These are phyloP conservation scores for Aspergillus sp. DNA, from an alignment of 2,329 filamentous ascomycete genomes.

Conservation along the genomic window DNA sequence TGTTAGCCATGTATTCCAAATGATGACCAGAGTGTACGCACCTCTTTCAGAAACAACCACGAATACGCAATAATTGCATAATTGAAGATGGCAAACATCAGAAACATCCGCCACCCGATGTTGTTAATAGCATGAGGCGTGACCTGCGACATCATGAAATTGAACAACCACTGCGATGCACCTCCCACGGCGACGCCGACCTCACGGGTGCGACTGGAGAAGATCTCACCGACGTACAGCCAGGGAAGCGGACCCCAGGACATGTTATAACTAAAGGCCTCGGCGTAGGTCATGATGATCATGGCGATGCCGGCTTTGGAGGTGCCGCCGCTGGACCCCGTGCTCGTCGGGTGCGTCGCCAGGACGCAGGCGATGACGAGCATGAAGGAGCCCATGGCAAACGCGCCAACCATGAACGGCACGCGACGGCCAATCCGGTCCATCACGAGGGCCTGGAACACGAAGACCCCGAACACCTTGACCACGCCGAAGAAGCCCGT, in stretches of 20 bases:
- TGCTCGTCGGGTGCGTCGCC: slow-evolving; percentile 36
- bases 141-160: slow-evolving; percentile 33
- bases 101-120: slow-evolving; percentile 43
- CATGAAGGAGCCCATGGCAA: slow-evolving; percentile 47
- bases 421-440: slow-evolving; percentile 43
- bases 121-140: slow-evolving; percentile 38
- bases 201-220: slow-evolving; percentile 29
- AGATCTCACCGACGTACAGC: slow-evolving; percentile 32
- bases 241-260: slow-evolving; percentile 32
- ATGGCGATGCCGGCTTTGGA: slow-evolving; percentile 38
- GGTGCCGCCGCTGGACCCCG: slow-evolving; percentile 22
- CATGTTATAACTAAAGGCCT: slow-evolving; percentile 38
- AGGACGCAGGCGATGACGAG: slow-evolving; percentile 46
- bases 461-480: slow-evolving; percentile 42
- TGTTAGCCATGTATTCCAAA: not conserved
- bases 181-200: slow-evolving; percentile 28
- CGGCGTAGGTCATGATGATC: slow-evolving; percentile 45
- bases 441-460: slow-evolving; percentile 43
- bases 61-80: slow-evolving; percentile 39
- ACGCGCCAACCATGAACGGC: slow-evolving; percentile 43
- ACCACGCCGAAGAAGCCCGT: slow-evolving; percentile 48
- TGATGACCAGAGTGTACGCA: not conserved
- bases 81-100: slow-evolving; percentile 46
- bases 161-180: slow-evolving; percentile 34
- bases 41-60: slow-evolving; percentile 37